Evolutionary conservation across 805 yeast species (phyloP), one percentile per base, ranked within the genome.

Genomic region (Yamadazyma sp.): DNA sequence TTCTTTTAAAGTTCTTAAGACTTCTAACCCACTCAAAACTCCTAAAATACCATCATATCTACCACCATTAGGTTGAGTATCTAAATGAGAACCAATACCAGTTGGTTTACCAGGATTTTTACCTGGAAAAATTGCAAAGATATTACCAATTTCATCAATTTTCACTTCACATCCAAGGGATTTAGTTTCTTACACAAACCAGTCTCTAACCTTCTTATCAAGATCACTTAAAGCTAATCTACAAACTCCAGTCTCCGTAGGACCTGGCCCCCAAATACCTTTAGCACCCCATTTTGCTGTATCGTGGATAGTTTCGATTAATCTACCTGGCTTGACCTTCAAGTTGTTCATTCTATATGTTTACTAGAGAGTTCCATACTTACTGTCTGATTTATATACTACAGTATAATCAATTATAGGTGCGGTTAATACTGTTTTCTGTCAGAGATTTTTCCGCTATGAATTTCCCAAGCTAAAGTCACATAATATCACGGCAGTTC

Each of bases 31-130:
- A 5, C 80, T 56, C 28, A 80, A 58, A 6, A 80, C 86, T 14
- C 87, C 87, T 23, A 68, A 65, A 26, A 81, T 76, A 33, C 86
- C 87, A 48, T 80, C 87, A 47, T 80, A 80, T 40, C 84, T 65
- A 11, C 87, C 86, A 28, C 86, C 87, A 4, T 80, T 76, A 20
- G 86, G 86, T 56, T 81, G 86, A 0, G 87, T 81, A 47, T 80
- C 87, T 38, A 80, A 56, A 53, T 80, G 86, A 0, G 85, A 78
- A 0, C 86, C 86, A 42, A 80, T 78, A 11, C 75, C 85, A 1
- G 78, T 78, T 9, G 86, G 82, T 4, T 67, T 55, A 3, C 62
- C 65, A 7, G 52, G 48, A 35, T 69, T 66, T 41, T 61, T 56
- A 6, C 86, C 86, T 1, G 83, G 81, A 37, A 66, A 76, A 7